Percentiles rank a stretch among this genome's conserved stretches.
These are phyloP conservation scores for Fusarium papillatum DNA, from an alignment of 2,329 filamentous ascomycete species.

Conservation along the genomic window DNA sequence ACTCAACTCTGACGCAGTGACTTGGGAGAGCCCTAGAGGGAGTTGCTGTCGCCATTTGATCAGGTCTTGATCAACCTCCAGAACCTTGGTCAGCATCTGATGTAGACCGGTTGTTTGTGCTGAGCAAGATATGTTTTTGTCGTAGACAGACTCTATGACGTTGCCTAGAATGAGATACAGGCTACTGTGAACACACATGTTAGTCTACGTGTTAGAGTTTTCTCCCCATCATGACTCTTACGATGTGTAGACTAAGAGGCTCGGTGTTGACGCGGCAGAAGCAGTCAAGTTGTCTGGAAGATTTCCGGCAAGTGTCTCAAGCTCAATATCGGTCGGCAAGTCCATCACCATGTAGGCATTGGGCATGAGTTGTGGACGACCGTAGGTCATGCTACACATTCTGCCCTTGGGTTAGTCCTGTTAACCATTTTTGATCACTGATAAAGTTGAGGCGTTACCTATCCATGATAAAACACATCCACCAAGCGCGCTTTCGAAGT, in stretches of 20 bases:
- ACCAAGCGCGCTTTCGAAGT: neutral
- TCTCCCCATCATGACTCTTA: neutral
- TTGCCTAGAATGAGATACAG: neutral
- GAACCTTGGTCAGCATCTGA: neutral
- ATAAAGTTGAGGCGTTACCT: neutral
- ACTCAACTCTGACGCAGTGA: neutral
- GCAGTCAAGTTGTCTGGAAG: neutral
- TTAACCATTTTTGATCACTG: neutral
- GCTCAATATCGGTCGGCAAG: neutral
- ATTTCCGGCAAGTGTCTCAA: neutral
- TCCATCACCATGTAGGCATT: neutral
- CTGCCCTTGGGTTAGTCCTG: neutral
- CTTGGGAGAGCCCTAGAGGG: neutral
- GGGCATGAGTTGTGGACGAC: neutral
- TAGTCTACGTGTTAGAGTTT: neutral
- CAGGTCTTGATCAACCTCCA: neutral
- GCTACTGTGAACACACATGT: neutral
- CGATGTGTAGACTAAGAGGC: neutral
- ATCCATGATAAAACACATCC: neutral
- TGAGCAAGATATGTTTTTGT: neutral
- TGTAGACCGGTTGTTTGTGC: neutral
- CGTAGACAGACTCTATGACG: neutral
- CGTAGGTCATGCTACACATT: neutral
- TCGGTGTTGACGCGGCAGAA: neutral
- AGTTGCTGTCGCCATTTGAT: neutral